phyloP scores from a whole-genome alignment of 495 filamentous ascomycete species.

The Massariosphaeria phaeospora region DNA sequence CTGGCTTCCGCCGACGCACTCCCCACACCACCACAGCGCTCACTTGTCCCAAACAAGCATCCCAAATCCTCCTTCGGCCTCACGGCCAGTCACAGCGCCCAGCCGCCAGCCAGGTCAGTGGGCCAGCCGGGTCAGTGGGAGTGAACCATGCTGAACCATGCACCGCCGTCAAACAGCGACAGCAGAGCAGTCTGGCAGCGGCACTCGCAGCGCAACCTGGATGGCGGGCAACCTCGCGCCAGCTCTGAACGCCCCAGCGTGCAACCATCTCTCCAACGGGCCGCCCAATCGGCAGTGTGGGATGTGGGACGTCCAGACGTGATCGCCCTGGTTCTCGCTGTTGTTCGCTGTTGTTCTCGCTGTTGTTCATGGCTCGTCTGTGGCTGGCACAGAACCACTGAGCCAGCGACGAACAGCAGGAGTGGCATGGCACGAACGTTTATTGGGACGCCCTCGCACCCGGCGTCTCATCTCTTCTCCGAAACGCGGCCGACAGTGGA shows the following conservation, averaged over 20 bases:
- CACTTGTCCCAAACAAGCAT: not conserved
- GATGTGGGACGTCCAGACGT: too few species aligned
- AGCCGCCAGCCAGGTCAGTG: constrained; percentile 22
- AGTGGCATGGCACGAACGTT: not conserved
- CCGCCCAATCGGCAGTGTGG: not conserved
- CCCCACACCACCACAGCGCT: too few species aligned
- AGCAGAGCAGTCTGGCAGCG: not conserved
- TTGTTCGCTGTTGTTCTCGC: too few species aligned
- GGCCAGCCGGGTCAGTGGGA: constrained; percentile 19
- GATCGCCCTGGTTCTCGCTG: too few species aligned
- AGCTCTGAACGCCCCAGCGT: not conserved
- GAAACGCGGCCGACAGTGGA: too few species aligned
- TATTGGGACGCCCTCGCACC: too few species aligned
- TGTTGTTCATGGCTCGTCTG: too few species aligned
- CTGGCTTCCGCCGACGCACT: too few species aligned
- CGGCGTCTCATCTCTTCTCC: too few species aligned
- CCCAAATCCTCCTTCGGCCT: constrained; percentile 14
- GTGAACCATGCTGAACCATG: too few species aligned
- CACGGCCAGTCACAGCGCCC: constrained; percentile 13
- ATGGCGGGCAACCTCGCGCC: constrained; percentile 8
- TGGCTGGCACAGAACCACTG: too few species aligned
- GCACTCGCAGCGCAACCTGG: constrained; percentile 23
- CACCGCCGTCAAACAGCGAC: constrained; percentile 12
- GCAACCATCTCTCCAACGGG: not conserved
- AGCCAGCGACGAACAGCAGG: not conserved